Evolutionary conservation across 148 eudicot species (phyloP).

Genomic region (Dysphania ambrosioides): DNA sequence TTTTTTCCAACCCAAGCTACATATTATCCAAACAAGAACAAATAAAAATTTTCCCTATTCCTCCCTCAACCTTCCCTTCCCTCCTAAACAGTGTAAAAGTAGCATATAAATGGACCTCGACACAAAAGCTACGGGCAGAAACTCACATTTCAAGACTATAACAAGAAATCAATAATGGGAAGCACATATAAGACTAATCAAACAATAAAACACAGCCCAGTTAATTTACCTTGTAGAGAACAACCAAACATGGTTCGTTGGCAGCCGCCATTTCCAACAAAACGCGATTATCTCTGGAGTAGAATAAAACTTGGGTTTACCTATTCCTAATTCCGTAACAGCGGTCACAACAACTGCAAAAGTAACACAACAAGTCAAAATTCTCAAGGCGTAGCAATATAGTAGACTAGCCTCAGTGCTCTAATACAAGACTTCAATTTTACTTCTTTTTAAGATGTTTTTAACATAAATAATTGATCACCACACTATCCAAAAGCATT

Average conservation of each 20-base stretch:
- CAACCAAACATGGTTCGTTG: slow-evolving; percentile 93
- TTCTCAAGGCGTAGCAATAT: slow-evolving; percentile 1
- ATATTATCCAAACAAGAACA: not conserved
- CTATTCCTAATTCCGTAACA: slow-evolving; percentile 71
- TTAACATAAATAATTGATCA: not conserved
- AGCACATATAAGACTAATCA: not conserved
- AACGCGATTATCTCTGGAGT: slow-evolving; percentile 87
- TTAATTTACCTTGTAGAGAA: slow-evolving; percentile 76
- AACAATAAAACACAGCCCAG: not conserved
- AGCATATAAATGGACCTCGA: not conserved
- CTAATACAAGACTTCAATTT: not conserved
- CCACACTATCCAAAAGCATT: not conserved
- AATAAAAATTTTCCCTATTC: not conserved
- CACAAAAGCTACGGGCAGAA: slow-evolving; percentile 5
- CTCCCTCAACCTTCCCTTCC: not conserved
- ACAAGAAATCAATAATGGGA: not conserved
- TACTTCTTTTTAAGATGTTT: not conserved
- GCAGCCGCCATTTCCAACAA: slow-evolving; percentile 91
- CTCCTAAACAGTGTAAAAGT: not conserved
- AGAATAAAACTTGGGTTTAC: slow-evolving; percentile 90
- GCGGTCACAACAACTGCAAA: slow-evolving; percentile 91
- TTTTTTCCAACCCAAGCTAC: not conserved
- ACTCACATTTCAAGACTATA: not conserved
- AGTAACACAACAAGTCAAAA: slow-evolving; percentile 20
- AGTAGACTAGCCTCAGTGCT: not conserved